A percentile compares a stretch with the other conserved stretches of the same genome.
These are phyloP conservation scores for Macadamia tetraphylla DNA, from an alignment of 164 flowering plant species.

Conservation along the genomic window DNA sequence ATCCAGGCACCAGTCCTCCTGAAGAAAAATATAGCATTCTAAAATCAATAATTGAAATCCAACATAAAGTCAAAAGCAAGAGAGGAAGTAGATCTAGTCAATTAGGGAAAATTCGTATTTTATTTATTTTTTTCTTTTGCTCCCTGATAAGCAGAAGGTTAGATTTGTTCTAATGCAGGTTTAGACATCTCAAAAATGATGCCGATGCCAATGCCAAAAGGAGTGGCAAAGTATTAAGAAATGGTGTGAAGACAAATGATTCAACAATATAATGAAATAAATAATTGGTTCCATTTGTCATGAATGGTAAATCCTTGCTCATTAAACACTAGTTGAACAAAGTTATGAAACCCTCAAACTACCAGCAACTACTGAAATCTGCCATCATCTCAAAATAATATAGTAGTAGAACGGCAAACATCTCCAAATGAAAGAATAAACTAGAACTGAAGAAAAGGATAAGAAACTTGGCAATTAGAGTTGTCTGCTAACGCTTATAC, in stretches of 20 bases:
- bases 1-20: constrained; percentile 33
- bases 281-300: background rate
- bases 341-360: background rate
- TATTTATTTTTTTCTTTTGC: background rate
- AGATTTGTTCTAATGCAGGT: background rate
- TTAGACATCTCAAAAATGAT: background rate
- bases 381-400: too few species aligned
- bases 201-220: background rate
- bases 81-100: background rate
- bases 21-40: constrained; percentile 8
- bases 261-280: too few species aligned
- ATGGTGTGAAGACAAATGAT: background rate
- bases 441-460: too few species aligned
- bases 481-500: too few species aligned
- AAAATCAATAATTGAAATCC: constrained; percentile 3
- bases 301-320: background rate
- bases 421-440: too few species aligned
- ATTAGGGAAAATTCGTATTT: background rate
- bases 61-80: background rate
- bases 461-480: too few species aligned
- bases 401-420: too few species aligned
- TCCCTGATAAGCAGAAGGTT: background rate
- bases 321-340: background rate
- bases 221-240: background rate
- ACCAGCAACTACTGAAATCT: too few species aligned